These are phyloP conservation scores for Sonneratia caseolaris DNA, from an alignment of 345 rosid species.

Conservation along the genomic window DNA sequence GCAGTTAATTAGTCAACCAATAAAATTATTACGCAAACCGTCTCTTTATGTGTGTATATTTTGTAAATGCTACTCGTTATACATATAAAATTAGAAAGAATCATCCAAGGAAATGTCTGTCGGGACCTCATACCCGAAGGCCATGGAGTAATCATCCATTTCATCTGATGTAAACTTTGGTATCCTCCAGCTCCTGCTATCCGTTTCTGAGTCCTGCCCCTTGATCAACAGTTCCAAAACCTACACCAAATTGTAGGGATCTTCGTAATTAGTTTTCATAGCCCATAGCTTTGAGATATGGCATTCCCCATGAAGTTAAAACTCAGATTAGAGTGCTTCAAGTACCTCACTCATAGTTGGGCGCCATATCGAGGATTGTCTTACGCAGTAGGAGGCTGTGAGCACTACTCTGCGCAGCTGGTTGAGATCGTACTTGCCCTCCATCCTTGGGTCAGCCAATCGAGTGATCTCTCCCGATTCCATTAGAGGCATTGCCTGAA, in stretches of 20 bases:
- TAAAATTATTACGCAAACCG: too few relatives aligned
- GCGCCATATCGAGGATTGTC: constrained; percentile 67
- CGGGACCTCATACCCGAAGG: constrained; percentile 63
- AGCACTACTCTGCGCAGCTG: constrained; percentile 55
- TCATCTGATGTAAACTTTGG: constrained; percentile 51
- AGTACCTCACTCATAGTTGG: constrained; percentile 79
- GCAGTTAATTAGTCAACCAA: background rate
- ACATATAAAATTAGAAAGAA: background rate
- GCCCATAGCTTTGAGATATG: background rate
- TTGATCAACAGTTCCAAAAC: constrained; percentile 61
- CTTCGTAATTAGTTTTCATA: background rate
- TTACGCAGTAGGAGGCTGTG: constrained; percentile 72
- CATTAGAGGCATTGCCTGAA: constrained; percentile 77
- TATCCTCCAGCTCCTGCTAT: constrained; percentile 56
- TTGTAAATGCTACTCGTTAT: background rate
- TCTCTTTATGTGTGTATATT: background rate
- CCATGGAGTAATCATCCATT: constrained; percentile 66
- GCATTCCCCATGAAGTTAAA: background rate
- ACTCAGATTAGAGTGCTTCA: background rate
- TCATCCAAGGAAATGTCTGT: constrained; percentile 40
- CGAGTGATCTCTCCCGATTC: constrained; percentile 52
- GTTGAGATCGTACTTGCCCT: constrained; percentile 47
- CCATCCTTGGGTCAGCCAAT: constrained; percentile 56
- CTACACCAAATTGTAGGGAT: constrained; percentile 14
- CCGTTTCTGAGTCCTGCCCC: constrained; percentile 46